Percentiles rank a stretch among this genome's conserved stretches.
Evolutionary conservation across 2,329 filamentous ascomycete genomes (phyloP).

Genomic region (Lecanicillium sp.): DNA sequence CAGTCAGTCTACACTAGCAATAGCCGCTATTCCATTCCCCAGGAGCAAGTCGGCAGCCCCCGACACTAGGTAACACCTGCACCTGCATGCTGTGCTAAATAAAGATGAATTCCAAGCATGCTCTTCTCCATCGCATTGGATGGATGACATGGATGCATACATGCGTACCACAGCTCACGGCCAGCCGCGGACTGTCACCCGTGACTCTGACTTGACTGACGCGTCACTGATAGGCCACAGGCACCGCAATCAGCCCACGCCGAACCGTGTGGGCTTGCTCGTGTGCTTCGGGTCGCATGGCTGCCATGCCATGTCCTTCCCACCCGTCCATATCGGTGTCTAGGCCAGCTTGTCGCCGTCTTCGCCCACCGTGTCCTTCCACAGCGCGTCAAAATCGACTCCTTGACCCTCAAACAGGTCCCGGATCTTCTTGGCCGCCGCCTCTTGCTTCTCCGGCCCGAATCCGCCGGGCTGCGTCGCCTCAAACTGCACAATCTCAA

Average conservation of each 20-base stretch:
- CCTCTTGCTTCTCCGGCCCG: conserved; percentile 64
- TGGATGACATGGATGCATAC: no score
- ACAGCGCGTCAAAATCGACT: conserved; percentile 78
- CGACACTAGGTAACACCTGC: no score
- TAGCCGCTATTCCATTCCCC: no score
- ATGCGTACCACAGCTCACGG: no score
- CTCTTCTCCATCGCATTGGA: background rate
- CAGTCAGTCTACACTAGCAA: no score
- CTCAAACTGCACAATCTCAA: conserved; percentile 87
- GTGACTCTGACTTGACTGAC: background rate
- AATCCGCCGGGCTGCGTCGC: conserved; percentile 74
- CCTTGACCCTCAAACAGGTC: conserved; percentile 67
- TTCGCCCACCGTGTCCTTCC: conserved; percentile 55
- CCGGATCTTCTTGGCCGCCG: conserved; percentile 67
- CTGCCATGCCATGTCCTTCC: background rate
- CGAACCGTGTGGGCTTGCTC: background rate
- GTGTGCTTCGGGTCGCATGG: background rate
- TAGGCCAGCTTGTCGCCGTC: conserved; percentile 12
- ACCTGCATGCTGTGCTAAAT: background rate
- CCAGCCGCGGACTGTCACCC: background rate
- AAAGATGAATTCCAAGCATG: background rate
- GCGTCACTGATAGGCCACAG: background rate
- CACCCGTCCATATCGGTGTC: background rate
- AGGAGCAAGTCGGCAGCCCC: background rate
- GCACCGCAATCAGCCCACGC: background rate